Conservation (phyloP, 768 basidiomycete species). For the Boletus subparvulus region DNA sequence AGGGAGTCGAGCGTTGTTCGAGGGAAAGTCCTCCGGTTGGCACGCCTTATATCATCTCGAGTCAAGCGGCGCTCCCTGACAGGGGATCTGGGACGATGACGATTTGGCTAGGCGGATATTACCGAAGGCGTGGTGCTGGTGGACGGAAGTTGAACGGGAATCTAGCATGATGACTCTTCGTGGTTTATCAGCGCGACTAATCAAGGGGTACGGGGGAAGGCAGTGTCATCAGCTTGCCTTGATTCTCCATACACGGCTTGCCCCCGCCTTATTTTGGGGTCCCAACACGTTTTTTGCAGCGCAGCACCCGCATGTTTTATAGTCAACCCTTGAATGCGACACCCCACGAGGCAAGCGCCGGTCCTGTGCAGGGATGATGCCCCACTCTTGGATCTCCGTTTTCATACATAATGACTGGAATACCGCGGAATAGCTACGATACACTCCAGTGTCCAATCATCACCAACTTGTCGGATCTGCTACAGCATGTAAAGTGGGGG, state of each 20-base stretch:
- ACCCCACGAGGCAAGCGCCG: conserved; percentile 32
- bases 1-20: conserved; percentile 14
- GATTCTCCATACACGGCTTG: conserved; percentile 17
- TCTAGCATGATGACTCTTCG: conserved; percentile 32
- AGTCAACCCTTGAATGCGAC: conserved; percentile 18
- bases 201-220: conserved; percentile 32
- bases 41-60: conserved; percentile 28
- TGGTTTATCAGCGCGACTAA: conserved; percentile 34
- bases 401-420: conserved; percentile 34
- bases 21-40: conserved; percentile 4
- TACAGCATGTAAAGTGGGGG: conserved; percentile 18
- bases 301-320: conserved; percentile 32
- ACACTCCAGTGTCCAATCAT: conserved; percentile 22
- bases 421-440: conserved; percentile 24
- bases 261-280: conserved; percentile 27
- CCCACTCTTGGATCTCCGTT: conserved; percentile 22
- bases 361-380: conserved; percentile 23
- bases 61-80: conserved; percentile 23
- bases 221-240: conserved; percentile 27
- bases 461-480: conserved; percentile 21
- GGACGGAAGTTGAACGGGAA: conserved; percentile 34
- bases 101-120: conserved; percentile 32
- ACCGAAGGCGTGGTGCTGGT: conserved; percentile 34
- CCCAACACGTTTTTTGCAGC: conserved; percentile 35
- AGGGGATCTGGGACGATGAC: conserved; percentile 23